Conservation (phyloP, 2,329 filamentous ascomycete genomes). For the Pseudogymnoascus sp. region DNA sequence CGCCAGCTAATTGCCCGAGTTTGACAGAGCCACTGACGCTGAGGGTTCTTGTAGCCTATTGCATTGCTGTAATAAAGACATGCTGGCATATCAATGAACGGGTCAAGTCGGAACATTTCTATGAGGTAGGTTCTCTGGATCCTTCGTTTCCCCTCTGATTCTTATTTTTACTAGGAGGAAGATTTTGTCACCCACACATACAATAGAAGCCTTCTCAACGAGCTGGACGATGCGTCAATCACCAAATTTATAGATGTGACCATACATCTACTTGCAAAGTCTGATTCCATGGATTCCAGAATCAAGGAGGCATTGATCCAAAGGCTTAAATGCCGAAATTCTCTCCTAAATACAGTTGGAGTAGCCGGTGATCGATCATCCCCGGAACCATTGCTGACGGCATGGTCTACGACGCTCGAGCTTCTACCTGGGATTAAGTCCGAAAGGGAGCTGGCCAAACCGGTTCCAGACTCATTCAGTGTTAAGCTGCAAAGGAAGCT, state of each 20-base stretch:
- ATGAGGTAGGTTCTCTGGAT: slow-evolving; percentile 54
- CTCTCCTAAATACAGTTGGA: slow-evolving; percentile 49
- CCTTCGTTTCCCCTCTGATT: background rate
- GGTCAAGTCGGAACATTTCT: slow-evolving; percentile 78
- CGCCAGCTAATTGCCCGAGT: slow-evolving; percentile 12
- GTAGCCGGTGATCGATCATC: slow-evolving; percentile 43
- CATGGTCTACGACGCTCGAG: slow-evolving; percentile 35
- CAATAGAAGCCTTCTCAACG: slow-evolving; percentile 65
- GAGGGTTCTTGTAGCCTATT: slow-evolving; percentile 73
- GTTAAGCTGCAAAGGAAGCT: slow-evolving; percentile 84
- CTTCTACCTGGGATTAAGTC: slow-evolving; percentile 48
- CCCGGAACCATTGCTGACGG: slow-evolving; percentile 29
- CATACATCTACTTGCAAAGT: slow-evolving; percentile 17
- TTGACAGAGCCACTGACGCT: slow-evolving; percentile 43
- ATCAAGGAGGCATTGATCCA: slow-evolving; percentile 48
- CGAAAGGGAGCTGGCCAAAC: slow-evolving; percentile 53
- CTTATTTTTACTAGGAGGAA: slow-evolving; percentile 60
- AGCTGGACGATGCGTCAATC: slow-evolving; percentile 43
- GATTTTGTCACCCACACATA: slow-evolving; percentile 94
- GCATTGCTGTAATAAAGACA: slow-evolving; percentile 72
- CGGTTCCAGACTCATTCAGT: slow-evolving; percentile 75
- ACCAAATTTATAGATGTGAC: slow-evolving; percentile 30
- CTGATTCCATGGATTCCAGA: slow-evolving; percentile 26
- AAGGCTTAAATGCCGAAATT: slow-evolving; percentile 59
- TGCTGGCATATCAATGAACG: slow-evolving; percentile 71